phyloP scores from a whole-genome alignment of 2,329 filamentous ascomycete species.

The Aureobasidium sp. region DNA sequence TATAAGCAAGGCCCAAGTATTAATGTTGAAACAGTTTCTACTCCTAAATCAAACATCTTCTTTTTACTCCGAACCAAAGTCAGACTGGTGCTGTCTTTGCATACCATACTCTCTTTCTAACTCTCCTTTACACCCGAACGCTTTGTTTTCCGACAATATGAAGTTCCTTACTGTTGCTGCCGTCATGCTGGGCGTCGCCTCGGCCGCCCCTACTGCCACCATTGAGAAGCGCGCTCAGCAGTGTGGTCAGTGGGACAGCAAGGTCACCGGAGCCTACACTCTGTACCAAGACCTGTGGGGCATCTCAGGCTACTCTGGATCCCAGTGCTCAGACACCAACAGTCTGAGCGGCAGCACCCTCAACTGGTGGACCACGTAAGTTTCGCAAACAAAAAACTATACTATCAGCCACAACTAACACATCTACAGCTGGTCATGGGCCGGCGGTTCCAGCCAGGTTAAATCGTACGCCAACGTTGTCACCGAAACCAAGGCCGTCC shows the following conservation, averaged over 20 bases:
- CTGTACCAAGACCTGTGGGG: conserved; percentile 40
- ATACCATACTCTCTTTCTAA: background rate
- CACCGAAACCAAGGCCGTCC: conserved; percentile 20
- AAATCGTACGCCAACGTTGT: conserved; percentile 39
- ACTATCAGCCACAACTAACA: background rate
- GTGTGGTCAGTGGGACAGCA: conserved; percentile 26
- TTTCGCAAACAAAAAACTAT: background rate
- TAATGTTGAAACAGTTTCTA: background rate
- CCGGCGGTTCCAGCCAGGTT: conserved; percentile 26
- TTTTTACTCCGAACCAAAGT: background rate
- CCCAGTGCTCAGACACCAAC: conserved; percentile 39
- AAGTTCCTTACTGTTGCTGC: conserved; percentile 17
- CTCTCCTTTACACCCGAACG: background rate
- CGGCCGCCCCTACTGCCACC: conserved; percentile 17
- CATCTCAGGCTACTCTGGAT: conserved; percentile 33
- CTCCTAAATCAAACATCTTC: background rate
- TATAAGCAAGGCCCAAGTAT: conserved; percentile 5
- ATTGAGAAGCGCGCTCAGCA: conserved; percentile 18
- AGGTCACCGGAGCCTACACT: conserved; percentile 27
- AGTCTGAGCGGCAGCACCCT: conserved; percentile 30
- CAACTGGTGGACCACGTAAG: conserved; percentile 38
- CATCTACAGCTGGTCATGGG: conserved; percentile 19
- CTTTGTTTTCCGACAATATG: conserved; percentile 14
- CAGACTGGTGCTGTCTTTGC: conserved; percentile 14
- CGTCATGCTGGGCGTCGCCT: conserved; percentile 15